These are phyloP conservation scores for Solioccasus polychromus DNA, from an alignment of 768 basidiomycete species.

Conservation along the genomic window DNA sequence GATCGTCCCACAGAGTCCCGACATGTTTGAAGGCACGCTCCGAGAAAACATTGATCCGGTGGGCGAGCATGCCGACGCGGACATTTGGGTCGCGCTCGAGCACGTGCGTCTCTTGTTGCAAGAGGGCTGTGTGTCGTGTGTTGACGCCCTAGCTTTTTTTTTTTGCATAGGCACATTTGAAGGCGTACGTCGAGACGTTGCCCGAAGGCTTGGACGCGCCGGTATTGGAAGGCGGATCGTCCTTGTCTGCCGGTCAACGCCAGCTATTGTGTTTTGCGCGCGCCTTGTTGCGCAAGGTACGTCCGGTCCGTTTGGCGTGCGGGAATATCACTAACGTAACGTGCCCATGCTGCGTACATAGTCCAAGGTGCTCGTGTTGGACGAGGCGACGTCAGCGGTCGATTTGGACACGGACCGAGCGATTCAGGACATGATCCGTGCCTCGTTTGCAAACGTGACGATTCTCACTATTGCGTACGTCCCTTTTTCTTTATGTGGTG, in stretches of 20 bases:
- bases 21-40: conserved; percentile 69
- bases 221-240: conserved; percentile 76
- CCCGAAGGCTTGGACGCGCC: conserved; percentile 68
- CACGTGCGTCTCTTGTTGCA: conserved; percentile 38
- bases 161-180: conserved; percentile 54
- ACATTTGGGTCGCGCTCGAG: conserved; percentile 85
- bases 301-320: neutral
- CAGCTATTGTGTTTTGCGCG: conserved; percentile 89
- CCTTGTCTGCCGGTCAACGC: conserved; percentile 80
- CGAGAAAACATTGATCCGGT: conserved; percentile 91
- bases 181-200: conserved; percentile 62
- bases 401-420: conserved; percentile 88
- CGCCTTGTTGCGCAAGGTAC: conserved; percentile 73
- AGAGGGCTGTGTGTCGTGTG: neutral
- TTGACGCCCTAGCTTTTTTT: neutral
- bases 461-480: conserved; percentile 85
- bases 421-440: conserved; percentile 84
- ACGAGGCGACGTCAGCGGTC: conserved; percentile 91
- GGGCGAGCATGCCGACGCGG: conserved; percentile 66
- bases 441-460: conserved; percentile 73
- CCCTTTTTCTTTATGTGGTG: too few relatives aligned
- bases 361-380: conserved; percentile 88
- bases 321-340: neutral
- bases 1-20: conserved; percentile 81
- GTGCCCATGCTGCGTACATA: conserved; percentile 23